These are phyloP conservation scores for Triticum timopheevii DNA, from an alignment of 176 grass and related monocot genomes.

Conservation along the genomic window DNA sequence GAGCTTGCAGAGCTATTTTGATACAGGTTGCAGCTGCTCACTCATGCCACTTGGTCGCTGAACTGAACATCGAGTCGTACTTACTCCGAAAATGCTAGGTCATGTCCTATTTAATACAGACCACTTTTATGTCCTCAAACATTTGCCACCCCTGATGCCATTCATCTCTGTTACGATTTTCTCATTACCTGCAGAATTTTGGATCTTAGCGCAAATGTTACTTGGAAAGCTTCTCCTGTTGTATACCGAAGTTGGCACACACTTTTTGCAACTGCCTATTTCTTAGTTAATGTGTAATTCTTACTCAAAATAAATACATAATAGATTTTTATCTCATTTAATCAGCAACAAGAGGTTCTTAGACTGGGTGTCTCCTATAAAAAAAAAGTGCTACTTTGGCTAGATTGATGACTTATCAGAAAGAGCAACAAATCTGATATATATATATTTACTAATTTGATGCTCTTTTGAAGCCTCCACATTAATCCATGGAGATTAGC, in stretches of 20 bases:
- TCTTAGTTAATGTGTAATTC: too few species aligned
- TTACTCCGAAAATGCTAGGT: conserved; percentile 76
- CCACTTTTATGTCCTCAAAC: conserved; percentile 80
- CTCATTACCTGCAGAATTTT: neutral
- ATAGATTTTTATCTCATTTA: too few species aligned
- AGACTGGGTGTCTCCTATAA: too few species aligned
- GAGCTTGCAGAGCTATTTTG: conserved; percentile 25
- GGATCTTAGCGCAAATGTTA: neutral
- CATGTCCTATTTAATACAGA: conserved; percentile 73
- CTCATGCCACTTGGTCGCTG: conserved; percentile 40
- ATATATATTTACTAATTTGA: too few species aligned
- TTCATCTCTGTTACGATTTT: conserved; percentile 51
- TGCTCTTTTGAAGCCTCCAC: too few species aligned
- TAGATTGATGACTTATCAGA: too few species aligned
- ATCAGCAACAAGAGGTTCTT: too few species aligned
- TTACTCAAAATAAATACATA: too few species aligned
- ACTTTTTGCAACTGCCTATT: too few species aligned
- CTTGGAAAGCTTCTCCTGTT: neutral
- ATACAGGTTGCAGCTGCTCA: conserved; percentile 75
- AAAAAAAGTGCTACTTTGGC: too few species aligned
- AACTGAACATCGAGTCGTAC: conserved; percentile 56
- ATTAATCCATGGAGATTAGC: too few species aligned
- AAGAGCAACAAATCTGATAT: too few species aligned
- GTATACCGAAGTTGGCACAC: neutral
- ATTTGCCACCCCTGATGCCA: conserved; percentile 65